Conservation (phyloP, 352 stramenopile genomes). For the Globisporangium middletonii region DNA sequence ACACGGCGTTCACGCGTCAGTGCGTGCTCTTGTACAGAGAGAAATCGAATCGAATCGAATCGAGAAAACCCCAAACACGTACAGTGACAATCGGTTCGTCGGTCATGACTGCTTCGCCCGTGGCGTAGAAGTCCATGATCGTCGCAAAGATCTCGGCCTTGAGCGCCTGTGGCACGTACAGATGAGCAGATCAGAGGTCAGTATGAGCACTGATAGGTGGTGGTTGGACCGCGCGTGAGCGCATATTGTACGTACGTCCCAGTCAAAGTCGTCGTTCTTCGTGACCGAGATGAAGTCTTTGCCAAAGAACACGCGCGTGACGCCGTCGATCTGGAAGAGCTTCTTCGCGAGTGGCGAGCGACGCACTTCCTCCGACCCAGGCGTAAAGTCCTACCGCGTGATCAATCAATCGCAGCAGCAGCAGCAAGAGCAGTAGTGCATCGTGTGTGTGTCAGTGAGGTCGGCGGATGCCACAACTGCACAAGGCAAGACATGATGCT, state of each 20-base stretch:
- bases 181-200: background rate
- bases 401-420: too few relatives aligned
- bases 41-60: background rate
- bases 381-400: too few relatives aligned
- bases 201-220: too few relatives aligned
- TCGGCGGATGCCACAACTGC: too few relatives aligned
- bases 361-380: constrained; percentile 76
- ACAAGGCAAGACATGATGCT: too few relatives aligned
- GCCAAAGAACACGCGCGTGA: constrained; percentile 96
- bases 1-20: background rate
- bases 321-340: constrained; percentile 95
- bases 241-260: constrained; percentile 66
- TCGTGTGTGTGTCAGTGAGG: too few relatives aligned
- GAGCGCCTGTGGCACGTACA: constrained; percentile 34
- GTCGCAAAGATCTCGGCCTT: constrained; percentile 93
- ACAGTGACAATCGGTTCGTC: constrained; percentile 82
- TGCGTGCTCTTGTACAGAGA: background rate
- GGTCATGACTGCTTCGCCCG: constrained; percentile 85
- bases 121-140: constrained; percentile 98
- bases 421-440: too few relatives aligned
- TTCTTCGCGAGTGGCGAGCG: constrained; percentile 93
- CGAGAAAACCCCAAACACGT: background rate
- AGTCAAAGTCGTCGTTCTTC: constrained; percentile 93
- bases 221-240: too few relatives aligned
- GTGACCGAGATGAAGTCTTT: constrained; percentile 98